These are phyloP conservation scores for Fusarium chaquense DNA, from an alignment of 2,329 filamentous ascomycete genomes.

Conservation along the genomic window DNA sequence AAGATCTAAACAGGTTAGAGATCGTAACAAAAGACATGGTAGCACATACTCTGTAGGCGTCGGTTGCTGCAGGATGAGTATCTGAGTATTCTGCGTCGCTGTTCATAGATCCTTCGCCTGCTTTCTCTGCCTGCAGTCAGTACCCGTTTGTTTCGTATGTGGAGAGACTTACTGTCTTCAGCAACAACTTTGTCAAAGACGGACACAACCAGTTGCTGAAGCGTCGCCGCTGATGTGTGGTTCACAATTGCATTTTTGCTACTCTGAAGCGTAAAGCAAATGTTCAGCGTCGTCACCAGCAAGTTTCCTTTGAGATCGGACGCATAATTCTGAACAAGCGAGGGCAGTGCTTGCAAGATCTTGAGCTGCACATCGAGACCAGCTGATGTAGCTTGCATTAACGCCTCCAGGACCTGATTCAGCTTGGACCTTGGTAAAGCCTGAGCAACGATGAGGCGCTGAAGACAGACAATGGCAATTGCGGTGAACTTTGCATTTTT, in stretches of 20 bases:
- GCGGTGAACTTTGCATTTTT: conserved; percentile 91
- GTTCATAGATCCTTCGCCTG: conserved; percentile 66
- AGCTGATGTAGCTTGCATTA: conserved; percentile 86
- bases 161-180: conserved; percentile 76
- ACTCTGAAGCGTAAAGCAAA: conserved; percentile 90
- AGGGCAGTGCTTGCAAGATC: conserved; percentile 91
- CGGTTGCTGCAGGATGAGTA: conserved; percentile 81
- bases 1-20: conserved; percentile 70
- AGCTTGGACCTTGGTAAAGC: conserved; percentile 84
- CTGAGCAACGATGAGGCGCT: conserved; percentile 85
- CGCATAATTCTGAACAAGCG: conserved; percentile 90
- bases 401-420: conserved; percentile 86
- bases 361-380: conserved; percentile 93
- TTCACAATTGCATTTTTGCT: conserved; percentile 95
- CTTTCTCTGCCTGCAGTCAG: conserved; percentile 53
- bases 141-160: background rate
- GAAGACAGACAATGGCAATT: conserved; percentile 88
- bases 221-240: conserved; percentile 94
- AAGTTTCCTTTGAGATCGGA: conserved; percentile 83
- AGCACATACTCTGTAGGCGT: conserved; percentile 77
- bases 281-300: conserved; percentile 84
- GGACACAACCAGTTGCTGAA: conserved; percentile 92
- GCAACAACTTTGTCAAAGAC: conserved; percentile 91
- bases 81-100: conserved; percentile 72
- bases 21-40: background rate